These are phyloP conservation scores for Teunomyces panamensis DNA, from an alignment of 805 yeast genomes.

Conservation along the genomic window DNA sequence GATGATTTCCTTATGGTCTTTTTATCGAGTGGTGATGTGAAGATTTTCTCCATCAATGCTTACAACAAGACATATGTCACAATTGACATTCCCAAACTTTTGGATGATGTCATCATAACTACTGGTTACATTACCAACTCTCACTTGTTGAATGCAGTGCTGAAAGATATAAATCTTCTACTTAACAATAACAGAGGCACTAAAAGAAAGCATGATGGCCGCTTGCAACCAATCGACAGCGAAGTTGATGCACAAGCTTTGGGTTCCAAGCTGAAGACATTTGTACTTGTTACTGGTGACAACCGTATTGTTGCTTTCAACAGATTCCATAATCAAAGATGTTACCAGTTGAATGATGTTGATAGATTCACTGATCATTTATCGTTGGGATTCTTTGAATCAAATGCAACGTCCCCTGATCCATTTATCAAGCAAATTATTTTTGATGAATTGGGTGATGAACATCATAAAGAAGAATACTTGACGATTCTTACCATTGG, in stretches of 20 bases:
- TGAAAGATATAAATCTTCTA: conserved; percentile 26
- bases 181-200: conserved; percentile 25
- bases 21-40: conserved; percentile 68
- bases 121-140: conserved; percentile 63
- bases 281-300: conserved; percentile 72
- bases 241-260: conserved; percentile 13
- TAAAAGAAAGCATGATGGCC: conserved; percentile 26
- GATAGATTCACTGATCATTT: conserved; percentile 46
- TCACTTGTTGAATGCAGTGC: conserved; percentile 44
- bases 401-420: conserved; percentile 57
- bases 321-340: conserved; percentile 51
- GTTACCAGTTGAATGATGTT: conserved; percentile 50
- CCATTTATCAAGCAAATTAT: conserved; percentile 69
- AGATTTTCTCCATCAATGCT: conserved; percentile 45
- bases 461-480: conserved; percentile 52
- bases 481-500: conserved; percentile 73
- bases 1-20: conserved; percentile 66
- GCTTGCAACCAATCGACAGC: not conserved
- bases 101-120: conserved; percentile 55
- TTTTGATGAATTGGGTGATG: conserved; percentile 65
- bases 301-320: conserved; percentile 66
- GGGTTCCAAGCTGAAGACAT: conserved; percentile 39
- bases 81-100: conserved; percentile 39
- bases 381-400: conserved; percentile 47
- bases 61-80: conserved; percentile 32